Conservation (phyloP, 306 rosid genomes). For the Purshia tridentata region DNA sequence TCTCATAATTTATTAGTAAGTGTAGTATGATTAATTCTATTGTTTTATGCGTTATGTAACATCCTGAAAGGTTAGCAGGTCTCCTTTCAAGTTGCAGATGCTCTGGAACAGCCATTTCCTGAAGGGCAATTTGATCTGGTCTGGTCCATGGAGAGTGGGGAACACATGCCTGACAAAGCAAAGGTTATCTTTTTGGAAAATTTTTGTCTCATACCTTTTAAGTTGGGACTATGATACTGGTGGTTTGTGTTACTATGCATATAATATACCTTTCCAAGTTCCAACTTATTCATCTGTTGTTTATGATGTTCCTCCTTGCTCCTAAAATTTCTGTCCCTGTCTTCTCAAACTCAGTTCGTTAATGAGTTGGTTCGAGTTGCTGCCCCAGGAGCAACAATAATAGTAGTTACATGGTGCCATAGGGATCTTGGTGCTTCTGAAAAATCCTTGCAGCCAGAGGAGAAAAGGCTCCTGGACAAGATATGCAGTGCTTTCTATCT, state of each 20-base stretch:
- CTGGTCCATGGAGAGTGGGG: constrained; percentile 99
- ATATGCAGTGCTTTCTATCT: constrained; percentile 79
- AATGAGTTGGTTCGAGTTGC: constrained; percentile 84
- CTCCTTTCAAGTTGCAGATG: constrained; percentile 81
- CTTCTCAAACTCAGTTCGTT: constrained; percentile 56
- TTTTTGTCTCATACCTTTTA: not conserved
- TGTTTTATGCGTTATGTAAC: not conserved
- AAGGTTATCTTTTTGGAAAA: constrained; percentile 40
- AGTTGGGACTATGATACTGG: not conserved
- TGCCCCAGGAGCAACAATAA: constrained; percentile 80
- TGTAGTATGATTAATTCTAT: not conserved
- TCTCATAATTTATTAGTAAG: not conserved
- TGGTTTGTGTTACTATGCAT: not conserved
- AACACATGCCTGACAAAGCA: constrained; percentile 95
- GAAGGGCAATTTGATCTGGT: constrained; percentile 76
- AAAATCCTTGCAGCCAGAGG: constrained; percentile 60
- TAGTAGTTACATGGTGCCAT: constrained; percentile 95
- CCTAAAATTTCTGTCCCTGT: not conserved
- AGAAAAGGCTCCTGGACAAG: constrained; percentile 61
- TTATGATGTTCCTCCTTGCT: too few relatives aligned
- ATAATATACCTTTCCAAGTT: not conserved
- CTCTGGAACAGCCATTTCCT: constrained; percentile 76
- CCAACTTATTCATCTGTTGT: not conserved
- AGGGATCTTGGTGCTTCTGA: constrained; percentile 75
- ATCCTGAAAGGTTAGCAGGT: constrained; percentile 41